These are phyloP conservation scores for Phlyctochytrium planicorne DNA, from an alignment of 192 early-diverging fungal species.

Conservation along the genomic window DNA sequence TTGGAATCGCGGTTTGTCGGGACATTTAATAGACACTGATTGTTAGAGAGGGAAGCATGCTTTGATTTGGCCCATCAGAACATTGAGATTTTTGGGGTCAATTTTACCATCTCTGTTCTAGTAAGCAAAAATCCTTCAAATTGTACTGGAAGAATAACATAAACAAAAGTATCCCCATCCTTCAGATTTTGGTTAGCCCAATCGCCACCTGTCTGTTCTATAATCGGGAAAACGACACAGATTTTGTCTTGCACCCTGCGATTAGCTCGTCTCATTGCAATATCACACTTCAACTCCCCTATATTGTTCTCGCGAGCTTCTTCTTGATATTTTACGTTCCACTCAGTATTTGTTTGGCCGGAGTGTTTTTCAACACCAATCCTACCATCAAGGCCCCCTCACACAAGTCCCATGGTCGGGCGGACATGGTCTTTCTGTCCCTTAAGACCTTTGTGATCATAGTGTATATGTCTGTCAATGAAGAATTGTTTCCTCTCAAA, in stretches of 20 bases:
- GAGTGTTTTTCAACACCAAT: slow-evolving; percentile 17
- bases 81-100: slow-evolving; percentile 1
- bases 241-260: not conserved
- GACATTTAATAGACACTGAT: not conserved
- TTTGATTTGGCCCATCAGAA: slow-evolving; percentile 13
- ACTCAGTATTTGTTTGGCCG: slow-evolving; percentile 6
- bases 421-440: slow-evolving; percentile 9
- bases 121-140: not conserved
- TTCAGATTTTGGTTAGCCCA: slow-evolving; percentile 10
- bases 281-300: not conserved
- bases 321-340: slow-evolving; percentile 10
- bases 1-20: not conserved
- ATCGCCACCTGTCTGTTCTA: slow-evolving; percentile 4
- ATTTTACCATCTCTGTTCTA: slow-evolving; percentile 15
- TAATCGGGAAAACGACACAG: not conserved
- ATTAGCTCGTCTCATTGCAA: not conserved
- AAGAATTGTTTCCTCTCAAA: not conserved
- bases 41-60: slow-evolving; percentile 9
- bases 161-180: slow-evolving; percentile 8
- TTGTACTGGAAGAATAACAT: not conserved
- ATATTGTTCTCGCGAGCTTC: not conserved
- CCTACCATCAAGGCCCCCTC: slow-evolving; percentile 7
- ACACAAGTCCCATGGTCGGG: slow-evolving; percentile 11
- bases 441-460: slow-evolving; percentile 4
- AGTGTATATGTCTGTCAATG: not conserved